Conservation (phyloP, 352 stramenopile species). For the Saprolegnia diclina region DNA sequence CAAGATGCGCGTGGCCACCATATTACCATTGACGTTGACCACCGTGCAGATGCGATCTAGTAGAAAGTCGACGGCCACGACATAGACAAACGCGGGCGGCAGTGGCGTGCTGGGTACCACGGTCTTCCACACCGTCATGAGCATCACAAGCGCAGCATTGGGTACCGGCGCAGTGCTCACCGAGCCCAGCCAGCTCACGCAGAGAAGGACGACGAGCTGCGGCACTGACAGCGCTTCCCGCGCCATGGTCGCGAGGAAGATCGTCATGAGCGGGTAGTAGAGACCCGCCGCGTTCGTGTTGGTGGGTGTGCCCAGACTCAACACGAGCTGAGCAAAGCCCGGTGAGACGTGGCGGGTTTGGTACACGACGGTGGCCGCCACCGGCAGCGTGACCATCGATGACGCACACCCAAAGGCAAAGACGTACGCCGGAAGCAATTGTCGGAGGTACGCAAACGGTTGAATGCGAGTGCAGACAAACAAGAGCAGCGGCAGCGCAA, state of each 20-base stretch:
- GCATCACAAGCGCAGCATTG: too few species aligned
- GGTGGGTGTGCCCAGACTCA: slow-evolving; percentile 56
- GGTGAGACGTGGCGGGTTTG: slow-evolving; percentile 35
- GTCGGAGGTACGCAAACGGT: slow-evolving; percentile 31
- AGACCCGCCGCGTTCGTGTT: slow-evolving; percentile 74
- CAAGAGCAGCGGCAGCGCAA: slow-evolving; percentile 32
- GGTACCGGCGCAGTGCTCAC: slow-evolving; percentile 49
- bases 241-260: slow-evolving; percentile 55
- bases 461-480: slow-evolving; percentile 28
- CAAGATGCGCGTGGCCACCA: slow-evolving; percentile 49
- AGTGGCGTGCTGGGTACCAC: slow-evolving; percentile 36
- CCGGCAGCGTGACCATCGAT: slow-evolving; percentile 31
- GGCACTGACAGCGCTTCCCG: slow-evolving; percentile 43
- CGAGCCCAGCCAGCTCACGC: slow-evolving; percentile 54
- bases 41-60: slow-evolving; percentile 50
- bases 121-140: slow-evolving; percentile 37
- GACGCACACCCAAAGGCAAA: slow-evolving; percentile 33
- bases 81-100: slow-evolving; percentile 44
- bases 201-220: slow-evolving; percentile 44
- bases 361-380: slow-evolving; percentile 2
- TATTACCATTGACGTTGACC: slow-evolving; percentile 52
- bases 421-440: slow-evolving; percentile 27
- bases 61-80: slow-evolving; percentile 55
- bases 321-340: slow-evolving; percentile 48
- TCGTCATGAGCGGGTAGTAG: too few species aligned